Evolutionary conservation across 108 stramenopile genomes (phyloP), one percentile per base, ranked within the genome.

Genomic region (Schizochytrium sp.): DNA sequence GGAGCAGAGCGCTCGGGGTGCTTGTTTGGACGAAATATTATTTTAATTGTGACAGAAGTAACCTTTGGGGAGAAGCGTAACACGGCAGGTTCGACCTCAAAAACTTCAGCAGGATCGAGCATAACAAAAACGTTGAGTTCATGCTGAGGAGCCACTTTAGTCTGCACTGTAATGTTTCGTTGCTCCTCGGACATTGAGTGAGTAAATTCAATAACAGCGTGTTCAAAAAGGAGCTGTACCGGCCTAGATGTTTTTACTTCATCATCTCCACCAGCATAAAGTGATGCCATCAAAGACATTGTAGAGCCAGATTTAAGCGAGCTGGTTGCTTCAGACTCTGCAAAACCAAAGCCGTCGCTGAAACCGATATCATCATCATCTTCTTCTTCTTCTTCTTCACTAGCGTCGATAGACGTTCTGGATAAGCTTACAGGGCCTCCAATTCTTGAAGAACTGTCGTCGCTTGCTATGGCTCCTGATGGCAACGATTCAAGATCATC

Each of bases 1-100:
- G 0, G 15, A 10, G 53, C 8, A n/a, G 76, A 83, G 50, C 40
- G 49, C 55, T 83, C 76, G 10, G 50, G 10, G 50, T 49, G 53
- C 47, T 13, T 12, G 4, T 83, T 17, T 40, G 76, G 76, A 83
- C 53, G 47, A 55, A 83, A 83, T 47, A 2, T 2, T 13, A 83
- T 7, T n/a, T 42, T 28, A 38, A 83, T 10, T 5, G 47, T n/a
- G 2, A 83, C 47, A 19, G 10, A 10, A 5, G 50, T 55, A 42
- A 5, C 10, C 47, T 1, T n/a, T 19, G 76, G 76, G 5, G 76
- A 83, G 28, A 83, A 83, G 12, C 50, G 47, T 55, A 83, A n/a
- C 50, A 83, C 53, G 15, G 76, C 47, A 47, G 76, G 76, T 47
- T 12, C n/a, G 47, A 83, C 76, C 13, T 83, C 76, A 42, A 83